Base-by-base conservation (phyloP, 441 rosid species). In the Erodium moschatum region DNA sequence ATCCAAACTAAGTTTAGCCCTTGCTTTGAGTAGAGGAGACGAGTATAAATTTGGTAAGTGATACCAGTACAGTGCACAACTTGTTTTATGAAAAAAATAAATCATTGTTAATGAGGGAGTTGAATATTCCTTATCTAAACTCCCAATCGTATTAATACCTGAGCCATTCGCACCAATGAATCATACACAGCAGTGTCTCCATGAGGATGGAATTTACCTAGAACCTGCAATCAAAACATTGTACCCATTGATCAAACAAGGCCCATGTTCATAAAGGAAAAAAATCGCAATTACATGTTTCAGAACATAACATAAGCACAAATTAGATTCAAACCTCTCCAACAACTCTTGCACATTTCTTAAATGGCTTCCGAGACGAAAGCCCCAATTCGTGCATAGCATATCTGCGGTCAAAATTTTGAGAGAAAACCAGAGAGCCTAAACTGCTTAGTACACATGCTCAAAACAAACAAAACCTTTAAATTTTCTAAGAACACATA, bases 341-440 rank as follows among this genome's bases (percentile, higher is more conserved):
- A 72, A 93, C 98, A 75, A 93, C 97, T 82, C 98, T 85, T 35
- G 98, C 98, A 81, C 96, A 91, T 81, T 93, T 93, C 84, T 86
- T 93, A 84, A 86, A 93, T 13, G 98, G 97, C 70, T 87, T 93
- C 64, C 83, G 87, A 0, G 97, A 93, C 19, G 95, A 81, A 76
- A 93, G 95, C 54, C 98, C 97, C 71, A 93, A 77, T 74, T 93
- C 98, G 75, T 89, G 96, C 98, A 93, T 91, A 4, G 98, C 96
- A 71, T 79, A 93, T 50, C 97, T 93, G 84, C 46, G 78, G 58
- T 15, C 63, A 64, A 72, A 67, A 65, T 20, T 20, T 60, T 65
- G 2, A 62, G 40, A 75, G 65, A 13, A 6, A 46, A 33, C 5
- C n/a, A 65, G 9, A 65, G 9, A 24, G 27, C 42, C 42, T 35